Evolutionary conservation across 805 yeast species (phyloP).

Genomic region (Sungouiella blattae): DNA sequence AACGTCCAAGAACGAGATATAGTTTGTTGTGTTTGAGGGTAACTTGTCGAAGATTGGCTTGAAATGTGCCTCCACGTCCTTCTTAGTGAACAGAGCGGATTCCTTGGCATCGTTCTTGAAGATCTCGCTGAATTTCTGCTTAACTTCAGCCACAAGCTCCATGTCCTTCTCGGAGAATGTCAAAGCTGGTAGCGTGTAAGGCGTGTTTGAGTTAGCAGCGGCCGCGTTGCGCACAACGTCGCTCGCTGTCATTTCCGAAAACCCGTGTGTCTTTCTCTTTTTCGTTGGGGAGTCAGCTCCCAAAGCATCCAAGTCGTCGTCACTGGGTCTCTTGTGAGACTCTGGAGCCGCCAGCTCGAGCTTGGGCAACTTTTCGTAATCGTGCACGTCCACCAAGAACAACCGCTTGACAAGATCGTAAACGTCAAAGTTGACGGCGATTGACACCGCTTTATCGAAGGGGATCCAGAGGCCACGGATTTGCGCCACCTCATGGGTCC

Average conservation of each 20-base stretch:
- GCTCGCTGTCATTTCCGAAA: no score
- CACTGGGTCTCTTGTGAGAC: constrained; percentile 13
- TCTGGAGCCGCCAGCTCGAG: constrained; percentile 2
- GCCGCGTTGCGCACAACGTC: constrained; percentile 4
- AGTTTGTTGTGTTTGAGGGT: constrained; percentile 4
- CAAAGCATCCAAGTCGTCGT: constrained; percentile 25
- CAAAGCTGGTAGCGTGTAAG: constrained; percentile 47
- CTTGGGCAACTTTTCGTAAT: constrained; percentile 35
- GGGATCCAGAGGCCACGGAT: constrained; percentile 42
- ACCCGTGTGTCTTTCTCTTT: no score
- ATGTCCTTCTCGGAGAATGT: constrained; percentile 26
- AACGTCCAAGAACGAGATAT: constrained; percentile 24
- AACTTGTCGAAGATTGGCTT: constrained; percentile 18
- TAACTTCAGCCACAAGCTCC: constrained; percentile 30
- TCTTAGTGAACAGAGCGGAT: constrained; percentile 11
- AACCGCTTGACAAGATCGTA: constrained; percentile 35
- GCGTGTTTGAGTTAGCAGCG: constrained; percentile 39
- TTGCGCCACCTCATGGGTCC: constrained; percentile 23
- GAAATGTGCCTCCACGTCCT: constrained; percentile 25
- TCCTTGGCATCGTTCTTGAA: constrained; percentile 32
- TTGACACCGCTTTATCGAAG: constrained; percentile 39
- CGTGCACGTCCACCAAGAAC: constrained; percentile 44
- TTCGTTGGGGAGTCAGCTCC: constrained; percentile 36
- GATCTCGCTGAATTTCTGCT: constrained; percentile 29
- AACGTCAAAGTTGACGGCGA: constrained; percentile 38